Conservation (phyloP, 2,329 filamentous ascomycete genomes). For the Blastomyces gilchristii region DNA sequence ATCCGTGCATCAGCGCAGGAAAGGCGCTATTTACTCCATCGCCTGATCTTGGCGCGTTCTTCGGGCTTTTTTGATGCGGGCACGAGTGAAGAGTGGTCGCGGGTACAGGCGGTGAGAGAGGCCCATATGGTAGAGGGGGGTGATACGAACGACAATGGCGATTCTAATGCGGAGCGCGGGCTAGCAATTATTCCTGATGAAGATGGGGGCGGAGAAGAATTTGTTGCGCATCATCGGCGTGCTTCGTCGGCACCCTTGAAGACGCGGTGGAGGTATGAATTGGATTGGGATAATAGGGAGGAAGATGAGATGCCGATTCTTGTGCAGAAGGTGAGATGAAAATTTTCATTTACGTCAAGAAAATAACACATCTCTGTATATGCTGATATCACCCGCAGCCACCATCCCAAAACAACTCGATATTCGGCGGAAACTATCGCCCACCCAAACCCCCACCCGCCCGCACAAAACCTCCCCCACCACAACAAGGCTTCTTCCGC, state of each 20-base stretch:
- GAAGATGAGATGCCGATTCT: conserved; percentile 77
- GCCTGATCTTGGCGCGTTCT: conserved; percentile 76
- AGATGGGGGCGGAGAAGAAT: conserved; percentile 24
- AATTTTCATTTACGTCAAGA: not conserved
- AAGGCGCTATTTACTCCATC: conserved; percentile 77
- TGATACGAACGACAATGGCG: conserved; percentile 41
- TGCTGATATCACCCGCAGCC: conserved; percentile 9
- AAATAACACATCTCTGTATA: not conserved
- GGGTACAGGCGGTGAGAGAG: conserved; percentile 22
- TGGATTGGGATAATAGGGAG: conserved; percentile 61
- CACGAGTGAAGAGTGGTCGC: conserved; percentile 68
- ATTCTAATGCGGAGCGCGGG: conserved; percentile 36
- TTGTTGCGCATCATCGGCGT: conserved; percentile 28
- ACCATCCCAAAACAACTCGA: conserved; percentile 35
- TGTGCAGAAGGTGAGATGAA: conserved; percentile 59
- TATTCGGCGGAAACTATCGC: conserved; percentile 44
- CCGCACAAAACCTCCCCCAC: conserved; percentile 51
- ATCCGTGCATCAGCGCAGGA: conserved; percentile 59
- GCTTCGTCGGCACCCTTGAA: conserved; percentile 37
- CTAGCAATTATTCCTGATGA: conserved; percentile 28
- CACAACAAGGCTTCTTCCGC: conserved; percentile 67
- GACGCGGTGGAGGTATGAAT: conserved; percentile 73
- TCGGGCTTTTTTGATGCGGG: conserved; percentile 90
- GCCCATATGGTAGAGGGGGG: conserved; percentile 17
- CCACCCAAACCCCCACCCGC: conserved; percentile 41